Evolutionary conservation across 2,329 filamentous ascomycete species (phyloP).

Genomic region (Fusarium continuum): DNA sequence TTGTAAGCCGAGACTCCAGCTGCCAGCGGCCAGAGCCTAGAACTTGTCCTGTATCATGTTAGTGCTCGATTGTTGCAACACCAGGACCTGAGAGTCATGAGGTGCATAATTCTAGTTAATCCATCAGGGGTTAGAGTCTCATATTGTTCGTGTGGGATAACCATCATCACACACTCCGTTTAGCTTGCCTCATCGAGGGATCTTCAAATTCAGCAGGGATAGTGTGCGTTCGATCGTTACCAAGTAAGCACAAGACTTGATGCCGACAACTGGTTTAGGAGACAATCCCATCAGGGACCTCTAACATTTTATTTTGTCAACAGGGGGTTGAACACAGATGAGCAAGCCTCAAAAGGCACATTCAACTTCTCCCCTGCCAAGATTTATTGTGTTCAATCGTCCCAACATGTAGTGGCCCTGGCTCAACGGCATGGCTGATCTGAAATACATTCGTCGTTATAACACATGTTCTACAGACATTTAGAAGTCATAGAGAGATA

Average conservation of each 20-base stretch:
- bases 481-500: neutral
- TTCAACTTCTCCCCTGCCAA: slow-evolving; percentile 30
- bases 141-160: neutral
- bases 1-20: slow-evolving; percentile 5
- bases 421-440: slow-evolving; percentile 9
- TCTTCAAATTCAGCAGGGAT: slow-evolving; percentile 4
- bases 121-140: neutral
- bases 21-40: slow-evolving; percentile 20
- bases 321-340: neutral
- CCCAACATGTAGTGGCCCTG: neutral
- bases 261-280: neutral
- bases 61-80: slow-evolving; percentile 16
- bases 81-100: slow-evolving; percentile 16
- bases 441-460: slow-evolving; percentile 13
- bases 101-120: slow-evolving; percentile 13
- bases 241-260: too few relatives aligned
- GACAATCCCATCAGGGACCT: neutral
- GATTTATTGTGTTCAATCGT: slow-evolving; percentile 6
- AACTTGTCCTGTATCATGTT: slow-evolving; percentile 13
- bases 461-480: slow-evolving; percentile 7
- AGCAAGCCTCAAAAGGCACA: slow-evolving; percentile 20
- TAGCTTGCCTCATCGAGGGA: neutral
- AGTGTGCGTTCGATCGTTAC: neutral
- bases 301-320: neutral
- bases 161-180: neutral